Evolutionary conservation across 2,329 filamentous ascomycete genomes (phyloP), one percentile per base, ranked within the genome.

Genomic region (Scedosporium aurantiacum): DNA sequence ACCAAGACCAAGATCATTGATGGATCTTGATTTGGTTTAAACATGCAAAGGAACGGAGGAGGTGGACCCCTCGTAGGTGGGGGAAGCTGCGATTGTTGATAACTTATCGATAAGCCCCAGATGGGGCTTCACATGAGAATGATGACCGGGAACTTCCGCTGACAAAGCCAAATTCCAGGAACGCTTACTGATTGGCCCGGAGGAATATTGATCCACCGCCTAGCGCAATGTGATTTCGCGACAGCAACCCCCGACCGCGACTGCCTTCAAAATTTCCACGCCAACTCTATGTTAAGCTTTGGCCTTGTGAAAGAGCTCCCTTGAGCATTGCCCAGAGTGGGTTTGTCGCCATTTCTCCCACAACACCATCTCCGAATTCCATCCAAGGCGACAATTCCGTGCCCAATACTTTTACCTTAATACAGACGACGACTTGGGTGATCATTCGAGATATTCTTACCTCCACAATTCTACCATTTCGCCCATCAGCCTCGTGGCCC

Each of bases 221-320:
- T 77, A 77, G 75, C 75, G 74, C 64, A 62, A 65, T 68, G 73
- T 70, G 73, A 70, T 71, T 77, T 76, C 74, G 74, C 66, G 70
- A 68, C 72, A 57, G 65, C 65, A 70, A 63, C 65, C 71, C 75
- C 75, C 72, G 74, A 69, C 70, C 72, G 69, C 66, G 67, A 63
- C 66, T 67, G 70, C 68, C 69, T 66, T 63, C 66, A 70, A 72
- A 73, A 72, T 76, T 76, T 76, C 73, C 70, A 71, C 71, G 72
- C 69, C 68, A 70, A 25, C 50, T 50, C 32, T 43, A 23, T 18
- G 21, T 25, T 41, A 47, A 60, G 23, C 45, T 47, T 60, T 50
- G 8, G 14, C 23, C 25, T 23, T 23, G 50, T 5, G 23, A 54
- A 23, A 5, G 23, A 54, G 50, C 50, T 54, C 50, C 50, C 50